phyloP scores from a whole-genome alignment of 2,329 filamentous ascomycete species.

The Thermomyces lanuginosus region DNA sequence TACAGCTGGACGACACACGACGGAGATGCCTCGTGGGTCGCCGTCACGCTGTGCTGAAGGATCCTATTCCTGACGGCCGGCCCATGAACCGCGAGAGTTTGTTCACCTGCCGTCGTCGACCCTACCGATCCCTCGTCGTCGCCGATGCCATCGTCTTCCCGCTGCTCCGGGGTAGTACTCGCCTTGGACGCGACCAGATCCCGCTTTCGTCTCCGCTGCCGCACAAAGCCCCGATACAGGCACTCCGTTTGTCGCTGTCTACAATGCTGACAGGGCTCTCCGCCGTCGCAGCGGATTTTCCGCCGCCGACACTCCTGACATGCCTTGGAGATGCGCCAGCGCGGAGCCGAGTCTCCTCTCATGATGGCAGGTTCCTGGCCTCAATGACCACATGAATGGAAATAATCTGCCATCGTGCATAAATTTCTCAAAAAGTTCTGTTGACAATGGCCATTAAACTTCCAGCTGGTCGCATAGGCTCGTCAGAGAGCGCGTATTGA shows the following conservation, averaged over 20 bases:
- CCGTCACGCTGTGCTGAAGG: constrained; percentile 31
- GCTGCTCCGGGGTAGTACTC: constrained; percentile 3
- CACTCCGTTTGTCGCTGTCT: constrained; percentile 16
- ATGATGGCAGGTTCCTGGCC: too few relatives aligned
- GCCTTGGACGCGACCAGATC: constrained; percentile 9
- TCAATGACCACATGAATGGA: too few relatives aligned
- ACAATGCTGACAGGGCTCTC: constrained; percentile 26
- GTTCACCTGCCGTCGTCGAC: neutral
- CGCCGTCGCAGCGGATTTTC: constrained; percentile 27
- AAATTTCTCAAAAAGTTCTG: too few relatives aligned
- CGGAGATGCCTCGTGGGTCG: constrained; percentile 30
- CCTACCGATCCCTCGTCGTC: neutral
- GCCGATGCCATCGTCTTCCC: constrained; percentile 1
- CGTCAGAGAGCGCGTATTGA: too few relatives aligned
- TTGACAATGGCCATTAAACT: too few relatives aligned
- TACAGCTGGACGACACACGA: constrained; percentile 31
- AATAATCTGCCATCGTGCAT: too few relatives aligned
- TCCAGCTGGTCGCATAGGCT: too few relatives aligned
- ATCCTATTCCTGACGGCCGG: constrained; percentile 6
- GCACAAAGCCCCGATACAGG: constrained; percentile 22
- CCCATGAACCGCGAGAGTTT: neutral
- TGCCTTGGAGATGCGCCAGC: constrained; percentile 24
- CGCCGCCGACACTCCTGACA: constrained; percentile 27
- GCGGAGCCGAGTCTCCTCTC: too few relatives aligned
- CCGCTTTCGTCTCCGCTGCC: constrained; percentile 20